These are phyloP conservation scores for Diaporthe eres DNA, from an alignment of 2,329 filamentous ascomycete species.

Conservation along the genomic window DNA sequence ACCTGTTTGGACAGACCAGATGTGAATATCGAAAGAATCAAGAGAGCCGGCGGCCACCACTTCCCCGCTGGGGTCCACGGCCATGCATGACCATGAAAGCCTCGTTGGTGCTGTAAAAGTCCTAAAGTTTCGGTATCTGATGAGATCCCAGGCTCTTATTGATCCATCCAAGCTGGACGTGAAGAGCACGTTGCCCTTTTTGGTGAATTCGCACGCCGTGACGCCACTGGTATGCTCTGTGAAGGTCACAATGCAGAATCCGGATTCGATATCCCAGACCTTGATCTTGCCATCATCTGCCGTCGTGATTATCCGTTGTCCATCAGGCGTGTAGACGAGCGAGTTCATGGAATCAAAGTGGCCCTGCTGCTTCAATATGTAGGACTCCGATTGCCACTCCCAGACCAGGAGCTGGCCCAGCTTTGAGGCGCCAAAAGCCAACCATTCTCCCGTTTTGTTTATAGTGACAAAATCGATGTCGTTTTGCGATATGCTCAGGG, in stretches of 20 bases:
- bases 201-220: conserved; percentile 94
- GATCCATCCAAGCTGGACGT: conserved; percentile 96
- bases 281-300: conserved; percentile 99
- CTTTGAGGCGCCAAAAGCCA: conserved; percentile 96
- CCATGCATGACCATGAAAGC: conserved; percentile 92
- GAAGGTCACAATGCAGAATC: conserved; percentile 98
- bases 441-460: conserved; percentile 95
- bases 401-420: conserved; percentile 96
- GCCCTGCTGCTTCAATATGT: conserved; percentile 97
- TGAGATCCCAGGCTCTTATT: conserved; percentile 94
- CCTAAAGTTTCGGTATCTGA: conserved; percentile 95
- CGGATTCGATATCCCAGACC: conserved; percentile 96
- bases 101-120: conserved; percentile 96
- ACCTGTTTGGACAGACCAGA: conserved; percentile 98
- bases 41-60: conserved; percentile 95
- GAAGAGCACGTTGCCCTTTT: conserved; percentile 95
- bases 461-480: conserved; percentile 96
- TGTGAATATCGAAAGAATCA: conserved; percentile 96
- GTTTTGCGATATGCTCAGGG: conserved; percentile 92
- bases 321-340: conserved; percentile 92
- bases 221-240: conserved; percentile 96
- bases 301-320: conserved; percentile 91
- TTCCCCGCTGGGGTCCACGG: conserved; percentile 97
- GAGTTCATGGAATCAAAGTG: conserved; percentile 98
- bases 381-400: conserved; percentile 99